phyloP scores from a whole-genome alignment of 208 protist genomes.

The Entamoeba moshkovskii region DNA sequence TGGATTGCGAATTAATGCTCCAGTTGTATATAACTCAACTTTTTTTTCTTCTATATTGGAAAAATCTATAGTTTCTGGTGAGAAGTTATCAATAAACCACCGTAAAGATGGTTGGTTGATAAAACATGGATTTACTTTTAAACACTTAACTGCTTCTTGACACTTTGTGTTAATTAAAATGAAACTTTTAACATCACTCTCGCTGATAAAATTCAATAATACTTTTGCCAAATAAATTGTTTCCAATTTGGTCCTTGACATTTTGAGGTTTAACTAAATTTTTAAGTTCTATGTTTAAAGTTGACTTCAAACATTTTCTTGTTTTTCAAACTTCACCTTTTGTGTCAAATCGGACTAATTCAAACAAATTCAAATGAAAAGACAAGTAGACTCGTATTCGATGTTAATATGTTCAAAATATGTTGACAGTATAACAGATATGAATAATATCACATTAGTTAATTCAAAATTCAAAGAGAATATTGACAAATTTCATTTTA shows the following conservation, averaged over 20 bases:
- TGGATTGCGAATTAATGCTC: not conserved
- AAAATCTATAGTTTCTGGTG: not conserved
- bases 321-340: too few species aligned
- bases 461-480: too few species aligned
- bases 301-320: too few species aligned
- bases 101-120: not conserved
- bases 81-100: not conserved
- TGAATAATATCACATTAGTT: too few species aligned
- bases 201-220: not conserved
- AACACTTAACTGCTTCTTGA: not conserved
- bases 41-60: not conserved
- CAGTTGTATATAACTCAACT: not conserved
- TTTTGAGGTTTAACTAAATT: too few species aligned
- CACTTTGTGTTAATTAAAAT: not conserved
- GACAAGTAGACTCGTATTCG: too few species aligned
- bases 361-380: too few species aligned
- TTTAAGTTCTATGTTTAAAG: too few species aligned
- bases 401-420: too few species aligned
- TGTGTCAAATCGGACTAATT: too few species aligned
- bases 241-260: not conserved
- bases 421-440: too few species aligned
- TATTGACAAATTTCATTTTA: too few species aligned
- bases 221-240: not conserved
- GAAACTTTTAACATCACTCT: not conserved
- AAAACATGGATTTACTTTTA: not conserved